These are phyloP conservation scores for Bipolaris sorokiniana DNA, from an alignment of 2,329 filamentous ascomycete species.

Conservation along the genomic window DNA sequence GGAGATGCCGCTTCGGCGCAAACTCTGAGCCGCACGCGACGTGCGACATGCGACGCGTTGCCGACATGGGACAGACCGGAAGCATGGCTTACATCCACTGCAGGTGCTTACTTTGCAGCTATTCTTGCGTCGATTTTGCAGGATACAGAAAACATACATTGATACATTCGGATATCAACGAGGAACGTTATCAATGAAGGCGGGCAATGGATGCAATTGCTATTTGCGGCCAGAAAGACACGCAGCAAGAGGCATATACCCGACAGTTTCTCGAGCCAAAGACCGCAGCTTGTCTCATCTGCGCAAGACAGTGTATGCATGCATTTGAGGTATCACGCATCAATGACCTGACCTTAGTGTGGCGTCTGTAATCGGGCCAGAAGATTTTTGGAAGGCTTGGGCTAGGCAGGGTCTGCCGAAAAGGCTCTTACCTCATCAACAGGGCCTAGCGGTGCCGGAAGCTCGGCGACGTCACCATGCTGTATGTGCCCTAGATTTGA, in stretches of 20 bases:
- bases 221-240: neutral
- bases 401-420: constrained; percentile 35
- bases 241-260: neutral
- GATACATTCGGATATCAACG: neutral
- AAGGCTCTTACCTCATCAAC: constrained; percentile 31
- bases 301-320: neutral
- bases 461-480: constrained; percentile 49
- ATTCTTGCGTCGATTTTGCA: constrained; percentile 6
- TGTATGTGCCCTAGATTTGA: constrained; percentile 36
- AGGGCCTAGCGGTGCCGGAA: constrained; percentile 32
- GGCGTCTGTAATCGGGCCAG: constrained; percentile 17
- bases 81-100: constrained; percentile 22
- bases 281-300: neutral
- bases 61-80: constrained; percentile 22
- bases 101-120: constrained; percentile 18
- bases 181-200: neutral
- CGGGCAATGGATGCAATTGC: neutral
- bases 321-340: constrained; percentile 19
- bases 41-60: constrained; percentile 13
- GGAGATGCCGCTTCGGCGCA: constrained; percentile 37
- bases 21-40: constrained; percentile 26
- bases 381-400: constrained; percentile 9
- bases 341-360: constrained; percentile 26
- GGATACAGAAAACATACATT: constrained; percentile 3
- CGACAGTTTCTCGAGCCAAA: neutral